Evolutionary conservation across 192 early-diverging fungal species (phyloP), one percentile per base, ranked within the genome.

Genomic region (Coemansia sp.): DNA sequence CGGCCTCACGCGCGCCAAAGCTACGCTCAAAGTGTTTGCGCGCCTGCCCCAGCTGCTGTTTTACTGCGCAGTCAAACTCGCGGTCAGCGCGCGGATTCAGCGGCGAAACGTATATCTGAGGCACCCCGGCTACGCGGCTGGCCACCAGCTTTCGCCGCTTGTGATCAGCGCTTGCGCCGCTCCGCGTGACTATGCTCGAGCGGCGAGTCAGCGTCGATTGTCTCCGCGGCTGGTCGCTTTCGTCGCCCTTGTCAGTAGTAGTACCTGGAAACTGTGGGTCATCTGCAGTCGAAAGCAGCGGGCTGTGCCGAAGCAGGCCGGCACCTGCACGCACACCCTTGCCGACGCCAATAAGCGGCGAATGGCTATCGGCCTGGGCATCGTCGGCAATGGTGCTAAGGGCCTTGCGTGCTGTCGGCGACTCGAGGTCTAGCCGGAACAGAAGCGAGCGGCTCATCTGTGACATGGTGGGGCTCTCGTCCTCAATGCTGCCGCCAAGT

Each of bases 401-500:
- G 19, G 38, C 9, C 8, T 47, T 26, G 43, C 67, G 65, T 0
- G 57, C 50, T 0, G 63, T 61, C 4, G 73, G 73, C n/a, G 73
- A 76, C 44, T 70, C 58, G n/a, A 76, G 53, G 27, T 76, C 73
- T 19, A 76, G 55, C 20, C 63, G 65, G 54, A 69, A 76, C 0
- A 76, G 62, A 15, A 76, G 59, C 41, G 73, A 69, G 14, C 67
- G 62, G 58, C 73, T 76, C 66, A 70, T 62, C 22, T 65, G 73
- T 22, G 73, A 62, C 45, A 75, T 55, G 0, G 73, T 62, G 5
- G 73, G 73, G 48, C 73, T 76, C 29, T 76, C 73, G 14, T 70
- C 73, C 14, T 69, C 71, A 15, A 62, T 29, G 20, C 39, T 35
- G 25, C 38, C 62, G 17, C 50, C 62, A 10, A 76, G 61, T 50